Percentiles rank a stretch among this genome's conserved stretches.
Conservation (phyloP, 306 rosid genomes). For the Prinsepia uniflora region DNA sequence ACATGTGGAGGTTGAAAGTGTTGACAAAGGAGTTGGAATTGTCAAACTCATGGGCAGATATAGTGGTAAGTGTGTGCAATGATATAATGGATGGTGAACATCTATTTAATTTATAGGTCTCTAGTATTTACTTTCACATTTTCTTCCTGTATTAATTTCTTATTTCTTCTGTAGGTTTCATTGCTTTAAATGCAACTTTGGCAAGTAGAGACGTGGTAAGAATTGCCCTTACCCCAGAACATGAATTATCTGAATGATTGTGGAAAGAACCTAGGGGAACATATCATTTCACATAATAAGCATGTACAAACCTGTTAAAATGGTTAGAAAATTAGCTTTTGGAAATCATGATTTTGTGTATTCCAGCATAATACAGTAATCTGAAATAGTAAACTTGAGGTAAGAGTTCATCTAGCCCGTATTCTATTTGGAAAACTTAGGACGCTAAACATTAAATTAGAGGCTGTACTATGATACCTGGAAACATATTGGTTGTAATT, state of each 20-base stretch:
- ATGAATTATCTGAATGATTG: slow-evolving; percentile 7
- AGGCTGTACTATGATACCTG: background rate
- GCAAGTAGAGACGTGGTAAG: slow-evolving; percentile 98
- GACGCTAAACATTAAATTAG: background rate
- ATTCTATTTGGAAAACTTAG: background rate
- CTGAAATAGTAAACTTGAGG: background rate
- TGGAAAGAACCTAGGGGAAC: slow-evolving; percentile 16
- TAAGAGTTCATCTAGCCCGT: background rate
- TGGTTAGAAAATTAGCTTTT: background rate
- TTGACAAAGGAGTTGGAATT: slow-evolving; percentile 88
- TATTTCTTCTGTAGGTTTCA: slow-evolving; percentile 76
- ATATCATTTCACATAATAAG: slow-evolving; percentile 1
- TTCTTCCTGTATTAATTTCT: slow-evolving; percentile 25
- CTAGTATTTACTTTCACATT: background rate
- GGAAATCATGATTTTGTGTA: background rate
- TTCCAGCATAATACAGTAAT: background rate
- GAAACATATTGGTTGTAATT: background rate
- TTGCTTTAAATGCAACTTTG: slow-evolving; percentile 87
- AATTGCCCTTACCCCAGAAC: slow-evolving; percentile 17
- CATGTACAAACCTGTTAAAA: background rate
- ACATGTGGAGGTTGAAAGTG: slow-evolving; percentile 92
- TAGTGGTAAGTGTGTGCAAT: slow-evolving; percentile 53
- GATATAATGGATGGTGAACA: background rate
- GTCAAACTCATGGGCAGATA: slow-evolving; percentile 95
- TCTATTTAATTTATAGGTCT: background rate